A percentile compares a stretch with the other conserved stretches of the same genome.
Evolutionary conservation across 1,284 basidiomycete species (phyloP).

Genomic region (Ceratobasidium sp.): DNA sequence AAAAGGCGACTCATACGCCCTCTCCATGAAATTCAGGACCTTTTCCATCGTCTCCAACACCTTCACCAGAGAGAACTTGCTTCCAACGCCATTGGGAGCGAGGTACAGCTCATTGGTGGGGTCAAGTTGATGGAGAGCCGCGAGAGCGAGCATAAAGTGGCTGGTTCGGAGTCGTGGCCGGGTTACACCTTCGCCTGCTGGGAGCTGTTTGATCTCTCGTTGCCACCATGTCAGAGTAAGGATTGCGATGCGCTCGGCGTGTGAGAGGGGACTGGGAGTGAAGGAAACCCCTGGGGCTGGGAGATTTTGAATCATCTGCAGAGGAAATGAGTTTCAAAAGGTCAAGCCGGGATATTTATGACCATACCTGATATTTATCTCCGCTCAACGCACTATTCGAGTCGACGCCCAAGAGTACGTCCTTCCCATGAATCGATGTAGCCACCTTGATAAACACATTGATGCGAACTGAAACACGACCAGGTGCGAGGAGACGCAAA

Average conservation of each 20-base stretch:
- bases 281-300: background rate
- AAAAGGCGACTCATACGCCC: background rate
- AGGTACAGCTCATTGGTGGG: conserved; percentile 4
- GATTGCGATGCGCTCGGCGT: background rate
- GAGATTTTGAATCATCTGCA: conserved; percentile 1
- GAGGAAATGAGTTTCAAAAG: background rate
- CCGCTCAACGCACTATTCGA: background rate
- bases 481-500: too few species aligned
- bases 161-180: conserved; percentile 4
- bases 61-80: background rate
- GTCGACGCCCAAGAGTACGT: conserved; percentile 9
- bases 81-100: too few species aligned
- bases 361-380: conserved; percentile 8
- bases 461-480: background rate
- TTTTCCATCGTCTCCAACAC: background rate
- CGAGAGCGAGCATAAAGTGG: conserved; percentile 19
- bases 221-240: conserved; percentile 13
- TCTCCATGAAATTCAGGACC: background rate
- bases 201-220: background rate
- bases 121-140: background rate
- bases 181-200: background rate
- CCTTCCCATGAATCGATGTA: background rate
- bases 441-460: conserved; percentile 25
- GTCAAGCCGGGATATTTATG: too few species aligned
- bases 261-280: background rate